Base-by-base conservation (phyloP, 257 asterid genomes). In the Solanum sejunctum region DNA sequence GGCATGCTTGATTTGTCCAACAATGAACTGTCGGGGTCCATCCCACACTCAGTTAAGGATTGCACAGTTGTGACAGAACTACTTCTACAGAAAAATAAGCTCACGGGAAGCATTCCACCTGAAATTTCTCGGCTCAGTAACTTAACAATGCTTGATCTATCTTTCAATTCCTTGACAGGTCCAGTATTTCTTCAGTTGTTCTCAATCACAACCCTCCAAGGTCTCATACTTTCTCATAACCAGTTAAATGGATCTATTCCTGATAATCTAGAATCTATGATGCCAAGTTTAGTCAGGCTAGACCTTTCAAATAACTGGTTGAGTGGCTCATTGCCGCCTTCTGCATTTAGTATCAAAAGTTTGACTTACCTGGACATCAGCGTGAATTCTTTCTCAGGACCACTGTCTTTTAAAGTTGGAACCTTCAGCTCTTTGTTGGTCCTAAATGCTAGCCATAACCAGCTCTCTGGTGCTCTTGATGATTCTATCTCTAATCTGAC, bases 1-100 rank as follows among this genome's bases (percentile, higher is more conserved):
- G 99, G 99, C 56, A 91, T 88, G 95, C 99, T 95, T 51, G 98
- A 95, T 87, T 90, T 95, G 49, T 94, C 99, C 5, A 66, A 87
- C 71, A 95, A 95, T 79, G 89, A 88, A 49, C 86, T 95, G 12
- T 89, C 39, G 47, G 99, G 98, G 9, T 86, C 89, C 2, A 87
- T 95, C 88, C 98, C 99, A 57, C 69, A 55, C 63, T 86, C 95
- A 1, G 91, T 95, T 36, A 67, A 85, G 61, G 84, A 90, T 81
- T 95, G 99, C 87, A 49, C 43, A 52, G 91, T 92, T 2, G 86
- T 94, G 71, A 86, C 81, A 47, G 94, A 92, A 70, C 73, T 95
- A 47, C 43, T 60, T 47, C 81, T 95, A 84, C 92, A 88, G 85
- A 88, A 93, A 55, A 95, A 94, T 90, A 93, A 79, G 87, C 94